Evolutionary conservation across 2,329 filamentous ascomycete species (phyloP).

Genomic region (Trichoderma cornu-damae): DNA sequence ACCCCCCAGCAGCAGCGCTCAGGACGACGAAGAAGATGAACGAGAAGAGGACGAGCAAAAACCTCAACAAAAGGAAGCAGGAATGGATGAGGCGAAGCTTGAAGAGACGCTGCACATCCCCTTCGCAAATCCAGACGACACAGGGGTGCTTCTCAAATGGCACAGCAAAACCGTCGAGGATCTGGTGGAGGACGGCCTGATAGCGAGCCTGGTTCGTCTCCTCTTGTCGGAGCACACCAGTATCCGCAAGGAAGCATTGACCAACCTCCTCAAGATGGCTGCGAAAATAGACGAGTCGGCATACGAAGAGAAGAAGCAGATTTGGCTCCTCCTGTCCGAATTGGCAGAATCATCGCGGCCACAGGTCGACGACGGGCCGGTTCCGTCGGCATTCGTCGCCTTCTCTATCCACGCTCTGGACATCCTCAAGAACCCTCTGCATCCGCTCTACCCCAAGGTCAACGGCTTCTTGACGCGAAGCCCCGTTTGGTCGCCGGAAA

Average conservation of each 20-base stretch:
- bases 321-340: slow-evolving; percentile 76
- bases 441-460: slow-evolving; percentile 78
- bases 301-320: slow-evolving; percentile 69
- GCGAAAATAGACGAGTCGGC: slow-evolving; percentile 60
- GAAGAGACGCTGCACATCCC: slow-evolving; percentile 48
- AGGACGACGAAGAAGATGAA: slow-evolving; percentile 18
- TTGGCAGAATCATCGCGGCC: slow-evolving; percentile 66
- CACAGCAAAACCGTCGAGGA: slow-evolving; percentile 71
- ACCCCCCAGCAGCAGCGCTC: slow-evolving; percentile 20
- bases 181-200: slow-evolving; percentile 70
- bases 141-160: slow-evolving; percentile 58
- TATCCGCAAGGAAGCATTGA: slow-evolving; percentile 72
- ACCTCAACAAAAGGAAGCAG: slow-evolving; percentile 12
- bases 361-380: slow-evolving; percentile 49
- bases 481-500: slow-evolving; percentile 69
- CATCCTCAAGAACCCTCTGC: slow-evolving; percentile 69
- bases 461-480: slow-evolving; percentile 76
- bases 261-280: slow-evolving; percentile 61
- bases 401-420: slow-evolving; percentile 67
- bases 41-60: not conserved
- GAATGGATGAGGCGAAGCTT: slow-evolving; percentile 42
- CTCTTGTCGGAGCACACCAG: slow-evolving; percentile 69
- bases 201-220: slow-evolving; percentile 65
- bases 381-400: slow-evolving; percentile 69
- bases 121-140: slow-evolving; percentile 45